Conservation (phyloP, 805 yeast species). For the Suhomyces sp. region DNA sequence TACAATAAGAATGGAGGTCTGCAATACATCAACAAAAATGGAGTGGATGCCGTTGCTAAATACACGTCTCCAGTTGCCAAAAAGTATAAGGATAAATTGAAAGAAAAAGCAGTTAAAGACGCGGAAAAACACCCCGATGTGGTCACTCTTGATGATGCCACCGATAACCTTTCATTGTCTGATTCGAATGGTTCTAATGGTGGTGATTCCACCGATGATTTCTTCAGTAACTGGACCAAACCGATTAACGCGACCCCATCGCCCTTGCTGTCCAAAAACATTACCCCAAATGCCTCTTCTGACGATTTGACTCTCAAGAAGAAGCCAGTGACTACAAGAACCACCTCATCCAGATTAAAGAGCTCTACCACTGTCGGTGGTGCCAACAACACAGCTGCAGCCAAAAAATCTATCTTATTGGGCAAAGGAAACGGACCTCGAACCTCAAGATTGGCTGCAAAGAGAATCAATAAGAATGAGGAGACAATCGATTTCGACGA, state of each 20-base stretch:
- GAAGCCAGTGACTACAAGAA: conserved; percentile 19
- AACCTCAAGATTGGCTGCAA: conserved; percentile 56
- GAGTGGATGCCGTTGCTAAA: conserved; percentile 65
- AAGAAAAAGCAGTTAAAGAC: conserved; percentile 65
- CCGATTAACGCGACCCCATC: conserved; percentile 58
- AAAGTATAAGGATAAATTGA: conserved; percentile 77
- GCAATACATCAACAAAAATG: conserved; percentile 48
- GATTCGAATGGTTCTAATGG: conserved; percentile 34
- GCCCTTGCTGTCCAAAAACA: conserved; percentile 46
- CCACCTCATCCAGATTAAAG: conserved; percentile 27
- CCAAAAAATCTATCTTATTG: conserved; percentile 39
- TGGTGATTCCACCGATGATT: conserved; percentile 67
- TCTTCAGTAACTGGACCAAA: conserved; percentile 89
- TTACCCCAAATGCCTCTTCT: conserved; percentile 42
- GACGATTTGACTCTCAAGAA: conserved; percentile 28
- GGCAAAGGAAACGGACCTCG: conserved; percentile 54
- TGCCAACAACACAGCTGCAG: conserved; percentile 20
- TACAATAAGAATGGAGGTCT: conserved; percentile 85
- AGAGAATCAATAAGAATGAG: conserved; percentile 48
- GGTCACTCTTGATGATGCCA: conserved; percentile 59
- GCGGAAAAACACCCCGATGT: conserved; percentile 69
- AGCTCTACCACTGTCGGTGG: conserved; percentile 14
- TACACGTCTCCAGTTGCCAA: conserved; percentile 80
- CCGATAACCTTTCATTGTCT: conserved; percentile 22
- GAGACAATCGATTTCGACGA: conserved; percentile 58